These are phyloP conservation scores for Atalantia buxifolia DNA, from an alignment of 345 rosid genomes.

Conservation along the genomic window DNA sequence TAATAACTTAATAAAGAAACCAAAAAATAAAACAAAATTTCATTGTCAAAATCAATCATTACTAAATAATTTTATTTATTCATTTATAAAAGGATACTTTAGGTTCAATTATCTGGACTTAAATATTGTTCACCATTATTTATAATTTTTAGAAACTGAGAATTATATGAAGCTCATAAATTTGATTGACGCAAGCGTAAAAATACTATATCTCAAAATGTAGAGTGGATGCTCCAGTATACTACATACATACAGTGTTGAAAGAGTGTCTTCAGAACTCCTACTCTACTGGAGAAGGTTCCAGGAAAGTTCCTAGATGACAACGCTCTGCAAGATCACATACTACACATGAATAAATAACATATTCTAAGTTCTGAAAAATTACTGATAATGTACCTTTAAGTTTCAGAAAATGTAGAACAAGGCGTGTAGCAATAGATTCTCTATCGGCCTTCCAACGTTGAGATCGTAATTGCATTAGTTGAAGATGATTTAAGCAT, in stretches of 20 bases:
- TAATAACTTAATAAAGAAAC: no score
- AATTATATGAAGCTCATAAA: not conserved
- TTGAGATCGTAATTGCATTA: constrained; percentile 30
- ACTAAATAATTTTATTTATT: no score
- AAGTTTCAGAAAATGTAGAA: not conserved
- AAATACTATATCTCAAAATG: not conserved
- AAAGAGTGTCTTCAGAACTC: constrained; percentile 45
- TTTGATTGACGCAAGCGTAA: not conserved
- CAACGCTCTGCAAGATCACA: constrained; percentile 50
- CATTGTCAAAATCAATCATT: no score
- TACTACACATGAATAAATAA: not conserved
- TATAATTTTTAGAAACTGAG: not conserved
- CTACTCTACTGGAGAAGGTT: constrained; percentile 60
- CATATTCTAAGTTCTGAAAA: not conserved
- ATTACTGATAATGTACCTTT: not conserved
- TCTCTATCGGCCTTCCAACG: constrained; percentile 17
- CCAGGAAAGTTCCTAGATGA: constrained; percentile 76
- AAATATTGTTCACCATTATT: no score
- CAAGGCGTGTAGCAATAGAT: not conserved
- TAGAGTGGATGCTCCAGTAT: not conserved
- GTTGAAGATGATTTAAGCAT: constrained; percentile 8
- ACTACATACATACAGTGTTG: constrained; percentile 61
- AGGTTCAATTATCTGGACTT: no score
- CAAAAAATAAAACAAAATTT: no score
- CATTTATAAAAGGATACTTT: no score